phyloP scores from a whole-genome alignment of 768 basidiomycete species.

The Rhizopogon sp. region DNA sequence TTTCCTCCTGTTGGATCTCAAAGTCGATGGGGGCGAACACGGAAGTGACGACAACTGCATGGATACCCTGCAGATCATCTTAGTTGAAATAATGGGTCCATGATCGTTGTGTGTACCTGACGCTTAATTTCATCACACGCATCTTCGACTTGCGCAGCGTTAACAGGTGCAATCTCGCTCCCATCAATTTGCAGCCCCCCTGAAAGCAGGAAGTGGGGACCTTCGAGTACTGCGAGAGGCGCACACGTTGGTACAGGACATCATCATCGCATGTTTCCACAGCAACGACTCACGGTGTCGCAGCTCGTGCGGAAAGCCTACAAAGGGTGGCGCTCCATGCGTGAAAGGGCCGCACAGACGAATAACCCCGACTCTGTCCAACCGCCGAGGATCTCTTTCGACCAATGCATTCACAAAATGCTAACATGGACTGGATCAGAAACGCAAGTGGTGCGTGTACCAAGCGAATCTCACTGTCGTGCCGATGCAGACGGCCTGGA shows the following conservation, averaged over 20 bases:
- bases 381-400: constrained; percentile 46
- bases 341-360: constrained; percentile 60
- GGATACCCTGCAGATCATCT: constrained; percentile 14
- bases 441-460: neutral
- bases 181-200: constrained; percentile 44
- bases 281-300: constrained; percentile 21
- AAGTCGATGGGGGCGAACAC: constrained; percentile 46
- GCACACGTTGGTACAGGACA: constrained; percentile 10
- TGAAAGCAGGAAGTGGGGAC: constrained; percentile 30
- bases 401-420: constrained; percentile 60
- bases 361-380: constrained; percentile 58
- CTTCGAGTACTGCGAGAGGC: constrained; percentile 16
- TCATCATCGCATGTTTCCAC: neutral
- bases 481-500: constrained; percentile 54
- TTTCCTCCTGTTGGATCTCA: constrained; percentile 41
- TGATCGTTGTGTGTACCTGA: constrained; percentile 11
- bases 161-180: constrained; percentile 36
- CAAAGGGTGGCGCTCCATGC: constrained; percentile 51
- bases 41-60: constrained; percentile 39
- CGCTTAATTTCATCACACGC: constrained; percentile 36
- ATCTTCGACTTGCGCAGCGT: constrained; percentile 39
- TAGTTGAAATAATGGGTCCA: neutral
- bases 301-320: constrained; percentile 40
- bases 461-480: constrained; percentile 40
- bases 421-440: constrained; percentile 19